Evolutionary conservation across 768 basidiomycete species (phyloP), one percentile per base, ranked within the genome.

Genomic region (Butyriboletus loyo): DNA sequence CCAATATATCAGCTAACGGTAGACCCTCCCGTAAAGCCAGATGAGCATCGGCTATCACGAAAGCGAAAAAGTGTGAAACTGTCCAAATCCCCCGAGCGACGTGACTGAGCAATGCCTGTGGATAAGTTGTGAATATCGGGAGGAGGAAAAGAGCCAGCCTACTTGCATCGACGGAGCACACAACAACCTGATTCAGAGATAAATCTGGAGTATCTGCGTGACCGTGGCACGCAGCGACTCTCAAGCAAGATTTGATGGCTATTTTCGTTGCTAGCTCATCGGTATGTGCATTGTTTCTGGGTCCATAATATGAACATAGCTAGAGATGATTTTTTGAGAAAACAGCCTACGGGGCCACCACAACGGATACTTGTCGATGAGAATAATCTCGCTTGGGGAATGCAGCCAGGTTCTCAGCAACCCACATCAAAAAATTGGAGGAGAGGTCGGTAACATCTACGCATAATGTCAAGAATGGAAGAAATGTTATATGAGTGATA

Each of bases 31-130:
- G 69, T 55, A 68, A 62, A 47, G 73, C 58, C 24, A 57, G 62
- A 43, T 75, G 66, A n/a, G 74, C 75, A 49, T 80, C 71, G 42
- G 63, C 59, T 44, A 84, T 68, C 17, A 82, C 65, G 44, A 85
- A 53, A 22, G 75, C 58, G 54, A 75, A 71, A 25, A 79, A 50
- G 56, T 82, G 77, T 8, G 72, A 67, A 45, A 82, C 70, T 25
- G 72, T 60, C 50, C 80, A 63, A 22, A 64, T 62, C 22, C 74
- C 74, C 40, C 59, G 62, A 7, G 61, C 43, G 13, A 82, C 59
- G 35, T 72, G 75, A 40, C 72, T 65, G 24, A 77, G 68, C 27
- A 82, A 61, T 25, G 70, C 57, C 79, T 81, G 47, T 40, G 31
- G 37, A 52, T 42, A 43, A 40, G 32, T 42, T 46, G 37, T 51